These are phyloP conservation scores for Metschnikowia arizonensis DNA, from an alignment of 805 yeast species.

Conservation along the genomic window DNA sequence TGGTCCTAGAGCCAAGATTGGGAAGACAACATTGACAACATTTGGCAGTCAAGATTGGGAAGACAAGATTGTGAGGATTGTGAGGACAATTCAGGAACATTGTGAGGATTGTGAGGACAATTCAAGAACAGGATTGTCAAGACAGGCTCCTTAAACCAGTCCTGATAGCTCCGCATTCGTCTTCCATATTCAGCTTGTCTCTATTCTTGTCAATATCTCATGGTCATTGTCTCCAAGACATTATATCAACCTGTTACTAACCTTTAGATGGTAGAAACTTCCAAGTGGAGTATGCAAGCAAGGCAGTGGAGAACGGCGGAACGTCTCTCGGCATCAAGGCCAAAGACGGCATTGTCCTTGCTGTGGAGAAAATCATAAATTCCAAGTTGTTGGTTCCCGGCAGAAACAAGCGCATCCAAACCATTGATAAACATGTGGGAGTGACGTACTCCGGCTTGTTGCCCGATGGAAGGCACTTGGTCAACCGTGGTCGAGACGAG, in stretches of 20 bases:
- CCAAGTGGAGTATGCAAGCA: constrained; percentile 96
- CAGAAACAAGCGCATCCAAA: constrained; percentile 85
- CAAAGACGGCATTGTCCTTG: constrained; percentile 92
- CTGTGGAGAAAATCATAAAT: constrained; percentile 87
- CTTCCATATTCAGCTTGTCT: too few relatives aligned
- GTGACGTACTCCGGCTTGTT: constrained; percentile 91
- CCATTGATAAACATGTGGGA: constrained; percentile 90
- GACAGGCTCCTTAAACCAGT: too few relatives aligned
- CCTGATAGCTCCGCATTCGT: too few relatives aligned
- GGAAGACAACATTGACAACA: too few relatives aligned
- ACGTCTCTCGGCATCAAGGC: constrained; percentile 91
- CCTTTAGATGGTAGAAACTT: constrained; percentile 77
- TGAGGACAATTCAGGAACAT: too few relatives aligned
- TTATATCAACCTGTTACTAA: not conserved
- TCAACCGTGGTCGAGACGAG: constrained; percentile 88
- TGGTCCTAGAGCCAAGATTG: too few relatives aligned
- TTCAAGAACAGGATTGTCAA: too few relatives aligned
- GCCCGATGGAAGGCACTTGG: constrained; percentile 96
- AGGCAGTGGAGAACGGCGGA: constrained; percentile 97
- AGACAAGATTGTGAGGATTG: too few relatives aligned
- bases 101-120: too few relatives aligned
- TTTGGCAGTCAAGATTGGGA: too few relatives aligned
- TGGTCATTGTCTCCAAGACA: not conserved
- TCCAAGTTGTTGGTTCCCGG: constrained; percentile 88
- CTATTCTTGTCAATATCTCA: too few relatives aligned